Evolutionary conservation across 768 basidiomycete species (phyloP), one percentile per base, ranked within the genome.

Genomic region (Suillus occidentalis): DNA sequence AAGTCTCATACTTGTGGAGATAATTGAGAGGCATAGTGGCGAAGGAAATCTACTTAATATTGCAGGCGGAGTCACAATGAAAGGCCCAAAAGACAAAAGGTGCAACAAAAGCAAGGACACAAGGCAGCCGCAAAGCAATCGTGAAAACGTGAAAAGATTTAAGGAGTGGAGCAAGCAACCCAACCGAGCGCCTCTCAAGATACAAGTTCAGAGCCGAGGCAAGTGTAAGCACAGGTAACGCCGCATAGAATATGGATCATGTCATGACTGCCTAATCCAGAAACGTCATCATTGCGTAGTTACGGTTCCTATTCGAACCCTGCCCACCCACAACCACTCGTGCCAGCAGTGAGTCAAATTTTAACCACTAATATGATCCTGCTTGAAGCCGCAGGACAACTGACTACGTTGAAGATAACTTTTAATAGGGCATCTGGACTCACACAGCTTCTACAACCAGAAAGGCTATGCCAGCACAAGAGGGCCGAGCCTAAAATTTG

Each of bases 11-110:
- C 73, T 67, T 67, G 28, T 65, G 56, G 16, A 58, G 31, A 50
- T 58, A 25, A 2, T 43, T 50, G 14, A 52, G 6, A 36, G 31
- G 65, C 73, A 76, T n/a, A n/a, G n/a, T 74, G 66, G 39, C 39
- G 50, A 25, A 25, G 16, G 45, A n/a, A 61, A 37, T 14, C 7
- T 8, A n/a, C 5, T 20, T 61, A 31, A 31, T 31, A n/a, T 31
- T 42, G 20, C 9, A 61, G 14, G 14, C 14, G n/a, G 14, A 57
- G 34, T 36, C 34, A 8, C 34, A 57, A 39, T 37, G 56, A 22
- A 22, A 25, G 22, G 8, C 14, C 8, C 25, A 37, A 22, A 31
- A 9, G 14, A 22, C 14, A 58, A 22, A 37, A 4, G 8, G 34
- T 36, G 13, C 7, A 6, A 31, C 37, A 28, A 25, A 25, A 13